Base-by-base conservation (phyloP, 257 asterid species). In the Solanum pimpinellifolium region DNA sequence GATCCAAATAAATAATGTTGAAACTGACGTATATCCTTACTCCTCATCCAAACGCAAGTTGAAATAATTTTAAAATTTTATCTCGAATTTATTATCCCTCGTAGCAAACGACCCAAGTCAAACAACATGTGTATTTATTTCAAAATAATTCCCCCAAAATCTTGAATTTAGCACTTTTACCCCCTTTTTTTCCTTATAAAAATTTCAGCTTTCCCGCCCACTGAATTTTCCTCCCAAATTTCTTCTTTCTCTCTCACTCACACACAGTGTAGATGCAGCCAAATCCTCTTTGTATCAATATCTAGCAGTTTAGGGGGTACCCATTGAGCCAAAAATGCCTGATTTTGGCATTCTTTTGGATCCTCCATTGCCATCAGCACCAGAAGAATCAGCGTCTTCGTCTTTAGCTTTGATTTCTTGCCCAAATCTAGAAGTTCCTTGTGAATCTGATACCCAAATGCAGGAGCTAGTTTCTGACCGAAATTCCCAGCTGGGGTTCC, bases 271-370 rank as follows among this genome's bases (percentile, higher is more conserved):
- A 25, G 39, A 44, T 77, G 83, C 39, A 25, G 29, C 87, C 84
- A 44, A 70, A 31, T 35, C 47, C 37, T 87, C 89, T 42, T 56
- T 49, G 9, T 77, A 44, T 77, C 62, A 77, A 44, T 78, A 59
- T 78, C 31, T 78, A 78, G 81, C 37, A 33, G 62, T 49, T 49
- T 49, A 23, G 33, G 46, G 20, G 25, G 44, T 39, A 39, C 52
- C 52, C 49, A 74, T 39, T 39, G 25, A 74, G 11, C 82, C 12
- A 81, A 83, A 81, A 49, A 93, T 93, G 95, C 95, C 95, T 68
- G 91, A 89, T 89, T 92, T 92, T 7, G 90, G 84, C 85, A 88
- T 90, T 85, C 88, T 83, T 89, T 68, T 86, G 44, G 88, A 72
- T 83, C 74, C 90, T 11, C 87, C 83, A 1, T 73, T 88, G 46